Evolutionary conservation across 108 stramenopile species (phyloP).

Genomic region (Seminavis robusta): DNA sequence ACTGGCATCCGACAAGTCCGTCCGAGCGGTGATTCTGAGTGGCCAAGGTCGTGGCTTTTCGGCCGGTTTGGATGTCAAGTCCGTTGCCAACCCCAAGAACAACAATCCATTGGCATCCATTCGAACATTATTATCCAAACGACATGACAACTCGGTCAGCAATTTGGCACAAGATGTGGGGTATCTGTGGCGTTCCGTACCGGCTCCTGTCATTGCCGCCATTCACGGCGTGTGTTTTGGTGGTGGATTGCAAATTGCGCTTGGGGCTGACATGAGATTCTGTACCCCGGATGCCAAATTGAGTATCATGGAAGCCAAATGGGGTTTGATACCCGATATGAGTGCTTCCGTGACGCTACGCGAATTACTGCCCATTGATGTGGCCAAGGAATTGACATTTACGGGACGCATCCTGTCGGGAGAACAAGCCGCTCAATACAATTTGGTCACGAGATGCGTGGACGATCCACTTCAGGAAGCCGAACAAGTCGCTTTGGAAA

Average conservation of each 20-base stretch:
- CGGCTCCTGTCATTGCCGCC: slow-evolving; percentile 83
- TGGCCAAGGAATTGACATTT: slow-evolving; percentile 87
- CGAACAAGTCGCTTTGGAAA: slow-evolving; percentile 50
- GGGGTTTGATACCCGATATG: slow-evolving; percentile 93
- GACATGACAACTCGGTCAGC: slow-evolving; percentile 45
- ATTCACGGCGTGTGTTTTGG: slow-evolving; percentile 90
- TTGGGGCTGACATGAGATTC: slow-evolving; percentile 86
- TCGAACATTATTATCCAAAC: slow-evolving; percentile 46
- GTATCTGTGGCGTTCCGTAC: slow-evolving; percentile 79
- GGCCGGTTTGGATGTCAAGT: slow-evolving; percentile 78
- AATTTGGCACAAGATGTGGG: slow-evolving; percentile 89
- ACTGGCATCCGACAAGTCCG: slow-evolving; percentile 35
- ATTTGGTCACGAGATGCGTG: slow-evolving; percentile 74
- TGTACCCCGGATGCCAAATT: slow-evolving; percentile 76
- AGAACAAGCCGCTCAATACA: slow-evolving; percentile 57
- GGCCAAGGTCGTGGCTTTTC: slow-evolving; percentile 82
- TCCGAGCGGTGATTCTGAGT: slow-evolving; percentile 68
- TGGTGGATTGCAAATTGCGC: slow-evolving; percentile 87
- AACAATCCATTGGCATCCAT: slow-evolving; percentile 24
- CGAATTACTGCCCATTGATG: slow-evolving; percentile 74
- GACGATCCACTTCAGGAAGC: slow-evolving; percentile 80
- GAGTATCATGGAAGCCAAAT: slow-evolving; percentile 88
- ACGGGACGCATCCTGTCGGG: slow-evolving; percentile 75
- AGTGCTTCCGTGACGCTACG: slow-evolving; percentile 63
- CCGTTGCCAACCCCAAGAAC: slow-evolving; percentile 28